These are phyloP conservation scores for Aspergillus sp. DNA, from an alignment of 2,329 filamentous ascomycete genomes.

Conservation along the genomic window DNA sequence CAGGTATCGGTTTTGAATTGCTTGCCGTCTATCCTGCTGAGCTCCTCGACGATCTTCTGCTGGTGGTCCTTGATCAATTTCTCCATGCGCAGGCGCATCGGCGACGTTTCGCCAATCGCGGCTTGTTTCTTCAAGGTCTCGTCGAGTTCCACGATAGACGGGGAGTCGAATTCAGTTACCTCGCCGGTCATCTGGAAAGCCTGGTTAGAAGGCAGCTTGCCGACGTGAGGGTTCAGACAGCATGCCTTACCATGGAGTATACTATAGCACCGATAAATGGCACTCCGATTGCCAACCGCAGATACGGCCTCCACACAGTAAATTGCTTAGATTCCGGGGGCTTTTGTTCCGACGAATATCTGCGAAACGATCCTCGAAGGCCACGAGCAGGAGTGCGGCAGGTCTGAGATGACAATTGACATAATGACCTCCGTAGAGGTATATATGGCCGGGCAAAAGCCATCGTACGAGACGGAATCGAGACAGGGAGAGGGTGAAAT, in stretches of 20 bases:
- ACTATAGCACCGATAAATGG: slow-evolving; percentile 46
- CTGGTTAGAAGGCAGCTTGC: slow-evolving; percentile 3
- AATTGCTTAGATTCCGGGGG: slow-evolving; percentile 21
- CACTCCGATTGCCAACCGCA: slow-evolving; percentile 45
- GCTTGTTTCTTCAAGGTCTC: slow-evolving; percentile 73
- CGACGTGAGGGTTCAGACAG: too few species aligned
- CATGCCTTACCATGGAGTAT: slow-evolving; percentile 47
- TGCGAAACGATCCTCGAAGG: slow-evolving; percentile 16
- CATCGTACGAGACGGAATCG: slow-evolving; percentile 20
- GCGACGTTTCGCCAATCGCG: slow-evolving; percentile 69
- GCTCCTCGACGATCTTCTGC: slow-evolving; percentile 74
- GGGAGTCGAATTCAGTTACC: slow-evolving; percentile 34
- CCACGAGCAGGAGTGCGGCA: slow-evolving; percentile 14
- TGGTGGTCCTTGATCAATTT: slow-evolving; percentile 92
- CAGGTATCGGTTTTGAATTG: slow-evolving; percentile 82
- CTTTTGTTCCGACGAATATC: slow-evolving; percentile 20
- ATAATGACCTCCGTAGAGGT: slow-evolving; percentile 29
- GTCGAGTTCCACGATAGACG: slow-evolving; percentile 81
- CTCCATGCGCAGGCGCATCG: slow-evolving; percentile 98
- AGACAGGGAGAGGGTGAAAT: slow-evolving; percentile 1
- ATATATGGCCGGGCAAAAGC: slow-evolving; percentile 26
- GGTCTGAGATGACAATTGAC: slow-evolving; percentile 18
- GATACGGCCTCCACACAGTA: slow-evolving; percentile 42
- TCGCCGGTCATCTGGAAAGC: slow-evolving; percentile 29
- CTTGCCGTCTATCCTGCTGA: slow-evolving; percentile 78